phyloP scores from a whole-genome alignment of 441 rosid genomes.

The Eutrema salsugineum region DNA sequence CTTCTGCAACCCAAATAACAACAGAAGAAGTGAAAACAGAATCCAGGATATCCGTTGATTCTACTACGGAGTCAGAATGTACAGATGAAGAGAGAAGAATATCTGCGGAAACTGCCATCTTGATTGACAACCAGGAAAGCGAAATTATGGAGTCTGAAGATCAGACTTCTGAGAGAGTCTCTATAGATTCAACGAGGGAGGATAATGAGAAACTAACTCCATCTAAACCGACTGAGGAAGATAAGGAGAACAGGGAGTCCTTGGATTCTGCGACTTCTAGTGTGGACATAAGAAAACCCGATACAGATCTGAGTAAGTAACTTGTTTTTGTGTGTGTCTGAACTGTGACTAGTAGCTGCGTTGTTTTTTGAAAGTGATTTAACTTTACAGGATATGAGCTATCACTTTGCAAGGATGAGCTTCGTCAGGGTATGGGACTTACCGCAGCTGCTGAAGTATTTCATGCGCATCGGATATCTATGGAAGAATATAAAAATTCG shows the following conservation, averaged over 20 bases:
- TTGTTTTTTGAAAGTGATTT: conserved; percentile 16
- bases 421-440: conserved; percentile 65
- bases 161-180: conserved; percentile 27
- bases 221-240: conserved; percentile 34
- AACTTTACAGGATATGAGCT: conserved; percentile 63
- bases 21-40: conserved; percentile 8
- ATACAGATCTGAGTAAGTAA: conserved; percentile 41
- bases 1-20: conserved; percentile 18
- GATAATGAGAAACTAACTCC: conserved; percentile 33
- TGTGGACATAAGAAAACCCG: conserved; percentile 22
- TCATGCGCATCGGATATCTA: conserved; percentile 51
- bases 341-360: conserved; percentile 15
- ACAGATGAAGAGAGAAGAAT: conserved; percentile 35
- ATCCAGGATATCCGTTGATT: conserved; percentile 24
- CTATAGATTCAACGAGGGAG: conserved; percentile 30
- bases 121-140: conserved; percentile 31
- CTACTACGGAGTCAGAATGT: conserved; percentile 30
- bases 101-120: conserved; percentile 33
- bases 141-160: conserved; percentile 33
- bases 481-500: conserved; percentile 52
- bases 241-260: conserved; percentile 26
- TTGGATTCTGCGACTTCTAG: conserved; percentile 33
- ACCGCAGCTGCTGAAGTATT: conserved; percentile 69
- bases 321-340: not conserved
- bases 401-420: conserved; percentile 80